Evolutionary conservation across 1,284 basidiomycete genomes (phyloP).

Genomic region (Irpex sp.): DNA sequence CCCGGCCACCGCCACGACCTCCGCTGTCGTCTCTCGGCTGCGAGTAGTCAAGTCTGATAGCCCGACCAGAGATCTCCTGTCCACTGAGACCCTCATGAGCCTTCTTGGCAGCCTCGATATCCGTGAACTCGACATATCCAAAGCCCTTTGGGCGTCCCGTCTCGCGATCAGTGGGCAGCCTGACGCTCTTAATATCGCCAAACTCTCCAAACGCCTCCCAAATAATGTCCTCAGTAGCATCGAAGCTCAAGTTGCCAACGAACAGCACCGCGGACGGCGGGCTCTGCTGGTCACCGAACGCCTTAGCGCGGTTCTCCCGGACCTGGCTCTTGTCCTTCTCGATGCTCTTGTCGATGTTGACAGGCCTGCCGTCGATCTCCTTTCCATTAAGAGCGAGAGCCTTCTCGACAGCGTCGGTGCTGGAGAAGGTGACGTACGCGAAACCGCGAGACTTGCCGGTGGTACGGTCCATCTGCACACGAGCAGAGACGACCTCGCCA

Average conservation of each 20-base stretch:
- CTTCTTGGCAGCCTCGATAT: conserved; percentile 77
- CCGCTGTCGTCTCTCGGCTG: conserved; percentile 73
- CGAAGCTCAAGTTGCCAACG: conserved; percentile 88
- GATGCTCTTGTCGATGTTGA: conserved; percentile 84
- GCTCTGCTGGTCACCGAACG: conserved; percentile 72
- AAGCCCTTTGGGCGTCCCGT: conserved; percentile 93
- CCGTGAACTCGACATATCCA: conserved; percentile 93
- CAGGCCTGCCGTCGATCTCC: conserved; percentile 89
- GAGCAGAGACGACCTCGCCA: conserved; percentile 85
- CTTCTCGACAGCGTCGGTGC: conserved; percentile 70
- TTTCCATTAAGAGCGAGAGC: conserved; percentile 76
- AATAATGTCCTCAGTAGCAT: conserved; percentile 78
- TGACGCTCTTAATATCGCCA: conserved; percentile 86
- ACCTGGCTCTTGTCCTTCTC: conserved; percentile 51
- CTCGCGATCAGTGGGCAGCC: conserved; percentile 93
- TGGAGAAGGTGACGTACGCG: conserved; percentile 92
- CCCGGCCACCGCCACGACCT: conserved; percentile 43
- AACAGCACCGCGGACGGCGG: conserved; percentile 81
- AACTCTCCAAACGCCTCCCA: conserved; percentile 93
- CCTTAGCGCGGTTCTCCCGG: conserved; percentile 71
- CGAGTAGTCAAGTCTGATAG: conserved; percentile 86
- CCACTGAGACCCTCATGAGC: conserved; percentile 75
- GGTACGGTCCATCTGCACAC: conserved; percentile 90
- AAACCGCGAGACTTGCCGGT: conserved; percentile 89
- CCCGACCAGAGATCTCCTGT: conserved; percentile 80